A percentile compares a stretch with the other conserved stretches of the same genome.
Evolutionary conservation across 2,329 filamentous ascomycete genomes (phyloP).

Genomic region (Plectosphaerella sp.): DNA sequence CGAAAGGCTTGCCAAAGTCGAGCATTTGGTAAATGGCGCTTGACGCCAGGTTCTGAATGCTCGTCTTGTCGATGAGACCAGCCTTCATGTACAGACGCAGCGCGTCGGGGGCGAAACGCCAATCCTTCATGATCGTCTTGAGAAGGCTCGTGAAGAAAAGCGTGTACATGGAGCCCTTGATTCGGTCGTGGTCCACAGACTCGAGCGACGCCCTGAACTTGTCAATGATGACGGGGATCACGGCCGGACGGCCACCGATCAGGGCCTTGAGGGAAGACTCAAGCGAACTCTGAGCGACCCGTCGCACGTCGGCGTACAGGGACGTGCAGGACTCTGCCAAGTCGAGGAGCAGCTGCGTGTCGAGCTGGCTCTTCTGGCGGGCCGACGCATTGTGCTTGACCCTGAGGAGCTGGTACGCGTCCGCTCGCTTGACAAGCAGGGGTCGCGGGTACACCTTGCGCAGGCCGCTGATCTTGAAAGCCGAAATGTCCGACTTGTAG

Average conservation of each 20-base stretch:
- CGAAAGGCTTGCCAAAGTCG: constrained; percentile 86
- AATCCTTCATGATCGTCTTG: constrained; percentile 85
- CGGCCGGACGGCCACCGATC: constrained; percentile 79
- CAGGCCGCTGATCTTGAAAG: constrained; percentile 91
- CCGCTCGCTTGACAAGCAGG: constrained; percentile 85
- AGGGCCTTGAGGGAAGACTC: constrained; percentile 92
- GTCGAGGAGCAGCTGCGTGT: constrained; percentile 79
- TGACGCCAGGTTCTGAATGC: constrained; percentile 83
- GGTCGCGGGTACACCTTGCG: constrained; percentile 91
- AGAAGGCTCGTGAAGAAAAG: constrained; percentile 83
- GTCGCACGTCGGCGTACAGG: constrained; percentile 90
- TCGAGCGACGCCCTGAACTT: constrained; percentile 75
- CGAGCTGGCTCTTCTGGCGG: constrained; percentile 82
- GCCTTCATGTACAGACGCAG: constrained; percentile 88
- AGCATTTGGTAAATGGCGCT: constrained; percentile 80
- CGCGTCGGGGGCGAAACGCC: constrained; percentile 89
- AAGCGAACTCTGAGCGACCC: constrained; percentile 84
- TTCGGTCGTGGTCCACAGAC: constrained; percentile 77
- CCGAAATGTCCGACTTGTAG: constrained; percentile 79
- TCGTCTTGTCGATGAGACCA: constrained; percentile 86
- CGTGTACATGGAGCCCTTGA: constrained; percentile 93
- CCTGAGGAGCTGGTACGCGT: constrained; percentile 92
- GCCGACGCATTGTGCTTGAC: constrained; percentile 89
- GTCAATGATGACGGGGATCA: constrained; percentile 82
- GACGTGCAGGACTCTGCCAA: constrained; percentile 87